A percentile compares a stretch with the other conserved stretches of the same genome.
These are phyloP conservation scores for Pyrenophora graminea DNA, from an alignment of 2,329 filamentous ascomycete genomes.

Conservation along the genomic window DNA sequence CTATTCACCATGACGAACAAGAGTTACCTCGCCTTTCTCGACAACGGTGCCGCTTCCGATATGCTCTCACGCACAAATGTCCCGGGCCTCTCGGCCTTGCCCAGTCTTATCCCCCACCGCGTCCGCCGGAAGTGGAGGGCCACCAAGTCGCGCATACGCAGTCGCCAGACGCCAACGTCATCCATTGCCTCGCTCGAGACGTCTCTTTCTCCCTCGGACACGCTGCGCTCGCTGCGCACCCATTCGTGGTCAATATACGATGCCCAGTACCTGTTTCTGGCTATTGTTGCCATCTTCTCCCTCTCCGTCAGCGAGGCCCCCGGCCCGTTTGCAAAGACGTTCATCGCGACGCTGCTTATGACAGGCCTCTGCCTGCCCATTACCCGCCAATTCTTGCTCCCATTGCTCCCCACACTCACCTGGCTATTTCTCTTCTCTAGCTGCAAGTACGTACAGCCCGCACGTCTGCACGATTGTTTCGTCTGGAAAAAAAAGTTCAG, in stretches of 20 bases:
- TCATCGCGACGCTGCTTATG: slow-evolving; percentile 68
- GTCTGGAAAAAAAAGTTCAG: no score
- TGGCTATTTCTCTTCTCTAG: slow-evolving; percentile 93
- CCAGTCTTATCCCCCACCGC: slow-evolving; percentile 64
- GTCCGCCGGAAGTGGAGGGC: slow-evolving; percentile 67
- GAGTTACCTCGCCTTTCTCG: slow-evolving; percentile 42
- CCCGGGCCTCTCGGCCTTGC: slow-evolving; percentile 55
- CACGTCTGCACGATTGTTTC: not conserved
- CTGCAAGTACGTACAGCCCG: slow-evolving; percentile 72
- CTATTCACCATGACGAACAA: slow-evolving; percentile 37
- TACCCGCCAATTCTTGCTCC: slow-evolving; percentile 88
- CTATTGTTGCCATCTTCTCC: slow-evolving; percentile 77
- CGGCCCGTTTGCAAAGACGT: slow-evolving; percentile 77
- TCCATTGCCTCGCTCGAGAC: slow-evolving; percentile 77
- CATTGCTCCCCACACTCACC: slow-evolving; percentile 79
- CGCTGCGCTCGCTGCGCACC: slow-evolving; percentile 72
- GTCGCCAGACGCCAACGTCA: slow-evolving; percentile 68
- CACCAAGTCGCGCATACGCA: slow-evolving; percentile 66
- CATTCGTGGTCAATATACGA: slow-evolving; percentile 85
- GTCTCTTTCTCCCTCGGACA: slow-evolving; percentile 80
- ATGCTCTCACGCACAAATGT: slow-evolving; percentile 51
- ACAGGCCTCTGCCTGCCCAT: slow-evolving; percentile 77
- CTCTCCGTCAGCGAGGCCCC: slow-evolving; percentile 79
- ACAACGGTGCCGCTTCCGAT: slow-evolving; percentile 30
- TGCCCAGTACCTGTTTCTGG: slow-evolving; percentile 78